Evolutionary conservation across 805 yeast species (phyloP).

Genomic region (Sungouiella thailandica): DNA sequence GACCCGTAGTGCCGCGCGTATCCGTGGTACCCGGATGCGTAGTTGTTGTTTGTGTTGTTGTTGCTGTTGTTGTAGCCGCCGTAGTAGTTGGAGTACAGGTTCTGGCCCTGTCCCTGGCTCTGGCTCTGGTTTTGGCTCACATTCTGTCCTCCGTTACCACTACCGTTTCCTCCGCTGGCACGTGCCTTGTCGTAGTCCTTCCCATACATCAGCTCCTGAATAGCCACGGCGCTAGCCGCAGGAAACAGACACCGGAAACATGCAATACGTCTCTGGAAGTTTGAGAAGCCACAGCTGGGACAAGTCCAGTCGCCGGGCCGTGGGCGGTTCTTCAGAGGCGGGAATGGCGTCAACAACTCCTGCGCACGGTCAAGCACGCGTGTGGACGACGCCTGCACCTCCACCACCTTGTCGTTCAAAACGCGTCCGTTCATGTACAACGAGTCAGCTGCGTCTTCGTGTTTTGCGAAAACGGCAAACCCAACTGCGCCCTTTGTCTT

Average conservation of each 20-base stretch:
- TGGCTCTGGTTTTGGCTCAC: constrained; percentile 1
- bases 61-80: constrained; percentile 11
- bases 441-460: constrained; percentile 81
- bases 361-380: constrained; percentile 75
- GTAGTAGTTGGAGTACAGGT: constrained; percentile 7
- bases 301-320: constrained; percentile 99
- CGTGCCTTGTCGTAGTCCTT: no score
- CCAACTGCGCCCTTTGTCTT: constrained; percentile 54
- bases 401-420: constrained; percentile 68
- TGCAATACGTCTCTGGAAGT: constrained; percentile 89
- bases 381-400: constrained; percentile 82
- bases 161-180: constrained; percentile 14
- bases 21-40: constrained; percentile 9
- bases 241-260: constrained; percentile 93
- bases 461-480: constrained; percentile 78
- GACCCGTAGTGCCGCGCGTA: constrained; percentile 24
- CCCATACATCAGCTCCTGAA: constrained; percentile 54
- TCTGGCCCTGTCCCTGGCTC: constrained; percentile 11
- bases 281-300: constrained; percentile 91
- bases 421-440: constrained; percentile 75
- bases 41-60: constrained; percentile 4
- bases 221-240: constrained; percentile 64
- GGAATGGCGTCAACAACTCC: constrained; percentile 78
- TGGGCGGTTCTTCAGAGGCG: constrained; percentile 79
- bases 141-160: constrained; percentile 1